A percentile compares a stretch with the other conserved stretches of the same genome.
phyloP scores from a whole-genome alignment of 108 stramenopile genomes.

The Chaetoceros muelleri region DNA sequence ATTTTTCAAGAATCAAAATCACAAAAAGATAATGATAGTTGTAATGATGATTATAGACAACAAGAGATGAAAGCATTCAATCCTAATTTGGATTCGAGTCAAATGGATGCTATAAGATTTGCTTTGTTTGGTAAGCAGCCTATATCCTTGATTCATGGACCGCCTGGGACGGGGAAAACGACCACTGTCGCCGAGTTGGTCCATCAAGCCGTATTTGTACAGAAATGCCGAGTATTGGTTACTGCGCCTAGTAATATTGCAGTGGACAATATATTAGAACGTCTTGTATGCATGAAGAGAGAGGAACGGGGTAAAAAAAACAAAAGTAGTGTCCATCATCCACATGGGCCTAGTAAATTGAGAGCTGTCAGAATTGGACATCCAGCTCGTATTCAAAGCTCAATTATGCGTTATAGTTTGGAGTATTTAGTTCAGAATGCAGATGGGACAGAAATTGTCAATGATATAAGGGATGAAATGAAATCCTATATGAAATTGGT shows the following conservation, averaged over 20 bases:
- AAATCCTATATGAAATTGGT: conserved; percentile 38
- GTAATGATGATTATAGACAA: conserved; percentile 1
- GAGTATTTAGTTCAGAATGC: conserved; percentile 82
- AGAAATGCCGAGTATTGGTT: conserved; percentile 76
- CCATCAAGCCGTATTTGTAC: conserved; percentile 60
- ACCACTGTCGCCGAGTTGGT: conserved; percentile 85
- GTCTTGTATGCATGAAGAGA: conserved; percentile 41
- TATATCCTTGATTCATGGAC: conserved; percentile 72
- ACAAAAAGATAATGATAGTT: conserved; percentile 2
- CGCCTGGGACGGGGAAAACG: conserved; percentile 81
- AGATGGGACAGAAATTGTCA: conserved; percentile 93
- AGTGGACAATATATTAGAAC: conserved; percentile 93
- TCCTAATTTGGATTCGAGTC: conserved; percentile 53
- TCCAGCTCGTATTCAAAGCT: conserved; percentile 82
- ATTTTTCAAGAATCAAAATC: conserved; percentile 27
- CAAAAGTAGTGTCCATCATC: conserved; percentile 7
- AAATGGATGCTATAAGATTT: conserved; percentile 64
- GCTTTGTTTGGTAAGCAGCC: conserved; percentile 39
- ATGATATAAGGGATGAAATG: conserved; percentile 82
- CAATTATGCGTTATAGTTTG: conserved; percentile 77
- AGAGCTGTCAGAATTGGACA: conserved; percentile 89
- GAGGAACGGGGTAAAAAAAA: conserved; percentile 5
- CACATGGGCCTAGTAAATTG: no score
- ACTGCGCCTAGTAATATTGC: conserved; percentile 98
- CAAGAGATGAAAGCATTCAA: conserved; percentile 17